A percentile compares a stretch with the other conserved stretches of the same genome.
Conservation (phyloP, 192 early-diverging fungal genomes). For the Linderina pennispora region DNA sequence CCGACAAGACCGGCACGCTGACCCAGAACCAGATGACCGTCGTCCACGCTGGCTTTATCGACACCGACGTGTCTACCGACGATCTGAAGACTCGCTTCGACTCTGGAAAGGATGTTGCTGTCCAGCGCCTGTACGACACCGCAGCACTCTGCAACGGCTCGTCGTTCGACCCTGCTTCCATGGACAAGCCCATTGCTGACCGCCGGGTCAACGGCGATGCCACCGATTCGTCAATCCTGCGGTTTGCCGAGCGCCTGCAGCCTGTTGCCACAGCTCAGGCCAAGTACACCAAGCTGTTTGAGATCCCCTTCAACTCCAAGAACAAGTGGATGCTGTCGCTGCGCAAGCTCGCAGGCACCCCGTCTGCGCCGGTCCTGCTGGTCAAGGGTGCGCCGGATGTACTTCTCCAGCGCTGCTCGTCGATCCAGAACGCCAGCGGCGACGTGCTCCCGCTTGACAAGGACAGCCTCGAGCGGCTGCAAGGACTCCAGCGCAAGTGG, state of each 20-base stretch:
- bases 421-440: slow-evolving; percentile 26
- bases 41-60: too few species aligned
- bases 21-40: too few species aligned
- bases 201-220: slow-evolving; percentile 56
- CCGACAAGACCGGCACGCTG: slow-evolving; percentile 86
- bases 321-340: slow-evolving; percentile 60
- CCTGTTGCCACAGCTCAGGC: slow-evolving; percentile 1
- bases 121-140: slow-evolving; percentile 9
- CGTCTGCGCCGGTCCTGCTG: slow-evolving; percentile 22
- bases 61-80: too few species aligned
- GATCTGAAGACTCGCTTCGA: not conserved
- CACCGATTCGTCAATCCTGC: slow-evolving; percentile 68
- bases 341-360: slow-evolving; percentile 1
- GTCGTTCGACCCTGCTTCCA: slow-evolving; percentile 42
- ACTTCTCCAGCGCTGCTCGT: slow-evolving; percentile 48
- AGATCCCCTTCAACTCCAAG: slow-evolving; percentile 63
- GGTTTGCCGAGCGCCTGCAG: slow-evolving; percentile 38
- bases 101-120: not conserved
- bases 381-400: slow-evolving; percentile 74
- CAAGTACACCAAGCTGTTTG: slow-evolving; percentile 10
- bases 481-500: slow-evolving; percentile 45
- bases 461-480: slow-evolving; percentile 14
- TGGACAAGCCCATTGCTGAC: slow-evolving; percentile 44
- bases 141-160: slow-evolving; percentile 58
- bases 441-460: slow-evolving; percentile 28